Evolutionary conservation across 2,329 filamentous ascomycete genomes (phyloP), one percentile per base, ranked within the genome.

Genomic region (Clarireedia monteithiana): DNA sequence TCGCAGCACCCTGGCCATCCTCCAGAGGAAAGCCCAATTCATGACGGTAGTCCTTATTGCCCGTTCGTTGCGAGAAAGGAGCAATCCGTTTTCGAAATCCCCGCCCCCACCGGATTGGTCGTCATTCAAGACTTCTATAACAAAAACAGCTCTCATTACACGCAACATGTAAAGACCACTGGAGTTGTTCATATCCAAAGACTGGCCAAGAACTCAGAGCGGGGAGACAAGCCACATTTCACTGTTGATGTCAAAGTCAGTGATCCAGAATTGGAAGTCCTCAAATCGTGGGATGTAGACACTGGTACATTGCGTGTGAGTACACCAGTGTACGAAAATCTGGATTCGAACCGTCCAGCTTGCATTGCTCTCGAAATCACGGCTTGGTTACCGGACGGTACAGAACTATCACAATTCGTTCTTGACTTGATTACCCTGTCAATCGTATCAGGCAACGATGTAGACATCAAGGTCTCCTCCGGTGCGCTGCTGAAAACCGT

Each of bases 361-460:
- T 68, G 66, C 48, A 58, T 69, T 23, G 66, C 63, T 24, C 15
- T 69, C 9, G 63, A 63, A 38, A 61, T 68, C 34, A 67, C 62
- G 14, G 66, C 62, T 42, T 69, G 64, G 65, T 53, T 68, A 44
- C 67, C 66, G n/a, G 63, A 67, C 24, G 55, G 63, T 58, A 58
- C 59, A 20, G 34, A 64, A 36, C 60, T 69, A 4, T 55, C 51
- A 2, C 55, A 58, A 3, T 44, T 69, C 4, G 24, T 58, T 6
- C 56, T 69, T 9, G 56, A 63, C 23, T 46, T 61, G 36, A 58
- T 61, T 44, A 56, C 60, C 30, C 62, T 69, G 38, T 57, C 48
- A 1, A 40, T 67, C 6, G 56, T 59, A 38, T 20, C 50, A 10
- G 61, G 63, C 9, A 60, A 66, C 14, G 62, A 67, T 52, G 53